A percentile compares a stretch with the other conserved stretches of the same genome.
These are phyloP conservation scores for Termitomyces sp. DNA, from an alignment of 1,284 basidiomycete genomes.

Conservation along the genomic window DNA sequence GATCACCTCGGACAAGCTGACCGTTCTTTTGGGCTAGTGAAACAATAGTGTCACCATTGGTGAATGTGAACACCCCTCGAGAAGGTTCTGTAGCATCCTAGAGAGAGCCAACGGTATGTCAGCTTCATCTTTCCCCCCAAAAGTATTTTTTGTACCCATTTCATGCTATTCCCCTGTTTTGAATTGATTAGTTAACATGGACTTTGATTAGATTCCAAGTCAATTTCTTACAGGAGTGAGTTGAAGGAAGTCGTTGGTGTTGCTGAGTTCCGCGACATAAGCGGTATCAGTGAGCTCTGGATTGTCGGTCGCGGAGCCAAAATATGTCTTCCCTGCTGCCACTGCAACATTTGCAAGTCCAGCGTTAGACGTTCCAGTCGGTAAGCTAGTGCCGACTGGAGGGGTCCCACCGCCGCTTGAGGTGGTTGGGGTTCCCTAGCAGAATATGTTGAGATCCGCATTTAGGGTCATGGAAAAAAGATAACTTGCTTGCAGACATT, in stretches of 20 bases:
- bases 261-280: slow-evolving; percentile 34
- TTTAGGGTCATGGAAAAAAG: not conserved
- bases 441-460: not conserved
- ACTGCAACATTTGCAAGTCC: slow-evolving; percentile 38
- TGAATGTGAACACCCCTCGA: slow-evolving; percentile 44
- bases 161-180: slow-evolving; percentile 43
- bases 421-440: not conserved
- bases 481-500: slow-evolving; percentile 26
- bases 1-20: slow-evolving; percentile 34
- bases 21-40: slow-evolving; percentile 40
- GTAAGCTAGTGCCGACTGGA: slow-evolving; percentile 11
- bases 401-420: slow-evolving; percentile 1
- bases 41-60: slow-evolving; percentile 41
- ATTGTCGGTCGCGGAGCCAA: slow-evolving; percentile 60
- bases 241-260: slow-evolving; percentile 43
- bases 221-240: slow-evolving; percentile 37
- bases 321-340: slow-evolving; percentile 50
- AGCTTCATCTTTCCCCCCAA: not conserved
- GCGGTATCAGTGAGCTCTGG: slow-evolving; percentile 42
- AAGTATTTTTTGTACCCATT: slow-evolving; percentile 36
- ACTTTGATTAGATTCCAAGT: not conserved
- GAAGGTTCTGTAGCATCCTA: slow-evolving; percentile 53
- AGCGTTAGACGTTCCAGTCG: slow-evolving; percentile 23
- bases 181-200: not conserved
- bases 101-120: not conserved